Base-by-base conservation (phyloP, 2,329 filamentous ascomycete genomes). In the Colletotrichum chlorophyti region DNA sequence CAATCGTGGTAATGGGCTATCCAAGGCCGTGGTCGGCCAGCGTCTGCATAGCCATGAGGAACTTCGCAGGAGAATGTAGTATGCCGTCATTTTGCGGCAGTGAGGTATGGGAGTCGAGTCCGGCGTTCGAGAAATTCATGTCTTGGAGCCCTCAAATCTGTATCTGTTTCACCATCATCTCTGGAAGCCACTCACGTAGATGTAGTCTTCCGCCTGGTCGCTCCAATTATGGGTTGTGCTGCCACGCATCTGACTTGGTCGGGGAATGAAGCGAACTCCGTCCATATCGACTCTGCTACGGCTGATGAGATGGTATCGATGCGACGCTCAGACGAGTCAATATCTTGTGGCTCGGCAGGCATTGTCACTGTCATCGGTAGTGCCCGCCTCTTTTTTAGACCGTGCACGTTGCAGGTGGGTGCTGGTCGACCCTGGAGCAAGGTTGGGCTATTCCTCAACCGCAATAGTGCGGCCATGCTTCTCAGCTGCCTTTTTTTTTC, bases 351-450 rank as follows among this genome's bases (percentile, higher is more conserved):
- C n/a, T n/a, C n/a, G n/a, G n/a, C n/a, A n/a, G n/a, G n/a, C n/a
- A n/a, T n/a, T n/a, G n/a, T n/a, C n/a, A n/a, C n/a, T n/a, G 29
- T 32, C 31, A 50, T 46, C 53, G 53, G 53, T 40, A 52, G 34
- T 53, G 57, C 57, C 58, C 58, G 58, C 58, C 53, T 58, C 27
- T 58, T 42, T 53, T 60, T 58, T 35, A 38, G 53, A 58, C 58
- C 53, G 53, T 53, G 53, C 23, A 38, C 40, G 34, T 58, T 58
- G 58, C 51, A 46, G 46, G 58, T 49, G 53, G 58, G 47, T 53
- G 53, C 53, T 53, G 34, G 40, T 37, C 21, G 41, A 47, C 53
- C 58, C 51, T 57, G 37, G 43, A 49, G 41, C 52, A 19, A 49
- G n/a, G 26, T 21, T 37, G 32, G 52, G 14, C 38, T 37, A 60